Evolutionary conservation across 345 rosid species (phyloP), one percentile per base, ranked within the genome.

Genomic region (Citrus unshiu): DNA sequence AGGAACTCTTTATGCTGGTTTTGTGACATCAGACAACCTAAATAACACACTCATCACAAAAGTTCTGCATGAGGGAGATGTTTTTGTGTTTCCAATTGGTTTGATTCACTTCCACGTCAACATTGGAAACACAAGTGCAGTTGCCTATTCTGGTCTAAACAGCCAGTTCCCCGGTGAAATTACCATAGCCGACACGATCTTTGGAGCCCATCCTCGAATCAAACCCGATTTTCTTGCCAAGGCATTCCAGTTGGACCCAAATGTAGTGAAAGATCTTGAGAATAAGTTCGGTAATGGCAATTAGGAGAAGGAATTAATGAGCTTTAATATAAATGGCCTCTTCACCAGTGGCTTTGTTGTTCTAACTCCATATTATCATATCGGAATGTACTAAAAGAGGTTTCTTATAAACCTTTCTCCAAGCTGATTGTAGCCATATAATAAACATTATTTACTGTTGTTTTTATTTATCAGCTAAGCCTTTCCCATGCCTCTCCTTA

Each of bases 21-120:
- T 87, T 43, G 85, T 87, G 34, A 81, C 88, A 4, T 87, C 87
- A 12, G 82, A 84, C 59, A 84, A 62, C 6, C 82, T 60, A 61
- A 79, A 62, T 1, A 81, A 85, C 77, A 79, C 65, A 10, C 32
- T 87, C n/a, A 74, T 87, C 39, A 19, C 83, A 72, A 85, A 85
- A 75, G 56, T 81, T n/a, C 54, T 82, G 1, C 51, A 70, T 54
- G 24, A 54, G 39, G 85, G 85, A 5, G 85, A 82, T 40, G 79
- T 82, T 13, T 82, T 73, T 21, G 87, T 88, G 19, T 88, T 86
- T 70, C 90, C 90, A 3, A 46, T 81, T 4, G 89, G 81, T 1
- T 35, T 82, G 19, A 12, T 72, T 34, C 79, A 83, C 80, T 32
- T 87, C 83, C 73, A 77, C 56, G 12, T 73, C 74, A 84, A 84